Conservation (phyloP, 2,329 filamentous ascomycete species). For the Graphiopsis chlorocephala region DNA sequence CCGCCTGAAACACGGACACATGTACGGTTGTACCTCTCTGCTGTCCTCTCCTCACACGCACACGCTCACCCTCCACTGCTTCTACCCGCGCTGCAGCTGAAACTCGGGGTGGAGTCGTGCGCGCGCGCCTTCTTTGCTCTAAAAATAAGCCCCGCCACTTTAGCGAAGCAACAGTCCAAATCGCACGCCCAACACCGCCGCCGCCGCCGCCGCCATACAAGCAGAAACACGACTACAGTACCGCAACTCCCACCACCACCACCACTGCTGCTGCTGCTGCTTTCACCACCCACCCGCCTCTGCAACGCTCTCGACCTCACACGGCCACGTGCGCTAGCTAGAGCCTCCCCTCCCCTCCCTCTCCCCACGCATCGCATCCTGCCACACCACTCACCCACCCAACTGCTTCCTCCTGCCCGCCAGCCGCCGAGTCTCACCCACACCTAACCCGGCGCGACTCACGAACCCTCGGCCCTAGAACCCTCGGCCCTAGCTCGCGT, state of each 20-base stretch:
- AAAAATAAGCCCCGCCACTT: background rate
- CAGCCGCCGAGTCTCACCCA: slow-evolving; percentile 5
- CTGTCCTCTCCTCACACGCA: background rate
- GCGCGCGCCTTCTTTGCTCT: background rate
- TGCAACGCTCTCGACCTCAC: background rate
- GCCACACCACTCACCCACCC: background rate
- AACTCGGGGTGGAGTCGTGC: background rate
- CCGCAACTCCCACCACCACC: background rate
- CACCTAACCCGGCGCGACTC: background rate
- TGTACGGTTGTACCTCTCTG: background rate
- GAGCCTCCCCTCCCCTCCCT: background rate
- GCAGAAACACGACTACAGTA: background rate
- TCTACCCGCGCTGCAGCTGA: background rate
- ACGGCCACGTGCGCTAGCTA: background rate
- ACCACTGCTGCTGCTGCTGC: background rate
- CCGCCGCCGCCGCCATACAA: background rate
- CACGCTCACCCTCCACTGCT: background rate
- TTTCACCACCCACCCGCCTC: background rate
- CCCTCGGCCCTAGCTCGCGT: slow-evolving; percentile 6
- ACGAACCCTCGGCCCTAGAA: slow-evolving; percentile 7
- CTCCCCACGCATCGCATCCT: background rate
- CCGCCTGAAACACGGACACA: background rate
- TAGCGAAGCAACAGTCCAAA: background rate
- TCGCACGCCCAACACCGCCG: background rate
- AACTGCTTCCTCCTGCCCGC: background rate